These are phyloP conservation scores for Lactifluus hygrophoroides DNA, from an alignment of 768 basidiomycete genomes.

Conservation along the genomic window DNA sequence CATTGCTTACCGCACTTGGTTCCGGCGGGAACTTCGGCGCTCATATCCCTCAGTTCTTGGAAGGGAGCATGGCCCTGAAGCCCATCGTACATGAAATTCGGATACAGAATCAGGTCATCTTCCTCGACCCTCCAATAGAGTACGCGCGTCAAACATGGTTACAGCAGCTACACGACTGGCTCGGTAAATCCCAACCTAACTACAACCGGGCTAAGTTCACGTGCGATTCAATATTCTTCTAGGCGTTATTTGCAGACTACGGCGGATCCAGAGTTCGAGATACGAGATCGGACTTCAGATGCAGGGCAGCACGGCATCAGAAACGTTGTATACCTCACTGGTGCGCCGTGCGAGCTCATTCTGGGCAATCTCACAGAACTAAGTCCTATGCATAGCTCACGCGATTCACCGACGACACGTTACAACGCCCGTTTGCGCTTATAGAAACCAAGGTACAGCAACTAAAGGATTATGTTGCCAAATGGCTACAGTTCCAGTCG, in stretches of 20 bases:
- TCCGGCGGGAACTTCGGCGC: not conserved
- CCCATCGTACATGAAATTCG: slow-evolving; percentile 93
- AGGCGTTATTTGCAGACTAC: slow-evolving; percentile 84
- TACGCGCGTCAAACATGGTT: slow-evolving; percentile 87
- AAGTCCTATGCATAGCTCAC: slow-evolving; percentile 46
- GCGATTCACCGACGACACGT: slow-evolving; percentile 59
- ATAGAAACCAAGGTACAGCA: slow-evolving; percentile 85
- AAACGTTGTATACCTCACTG: slow-evolving; percentile 76
- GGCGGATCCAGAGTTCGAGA: slow-evolving; percentile 86
- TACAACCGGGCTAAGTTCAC: not conserved
- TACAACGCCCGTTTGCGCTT: slow-evolving; percentile 74
- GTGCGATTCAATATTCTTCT: not conserved
- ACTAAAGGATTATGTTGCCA: slow-evolving; percentile 84
- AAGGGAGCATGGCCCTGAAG: slow-evolving; percentile 67
- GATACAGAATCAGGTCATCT: slow-evolving; percentile 98
- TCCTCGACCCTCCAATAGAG: slow-evolving; percentile 96
- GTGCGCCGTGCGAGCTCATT: slow-evolving; percentile 40
- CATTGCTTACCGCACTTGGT: not conserved
- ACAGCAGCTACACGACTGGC: slow-evolving; percentile 80
- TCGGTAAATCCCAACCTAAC: slow-evolving; percentile 40
- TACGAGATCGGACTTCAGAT: slow-evolving; percentile 96
- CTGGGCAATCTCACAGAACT: slow-evolving; percentile 11
- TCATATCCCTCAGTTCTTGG: slow-evolving; percentile 43
- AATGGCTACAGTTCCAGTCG: slow-evolving; percentile 99
- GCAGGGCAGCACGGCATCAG: slow-evolving; percentile 54